Conservation (phyloP, 345 rosid genomes). For the Populus nigra region DNA sequence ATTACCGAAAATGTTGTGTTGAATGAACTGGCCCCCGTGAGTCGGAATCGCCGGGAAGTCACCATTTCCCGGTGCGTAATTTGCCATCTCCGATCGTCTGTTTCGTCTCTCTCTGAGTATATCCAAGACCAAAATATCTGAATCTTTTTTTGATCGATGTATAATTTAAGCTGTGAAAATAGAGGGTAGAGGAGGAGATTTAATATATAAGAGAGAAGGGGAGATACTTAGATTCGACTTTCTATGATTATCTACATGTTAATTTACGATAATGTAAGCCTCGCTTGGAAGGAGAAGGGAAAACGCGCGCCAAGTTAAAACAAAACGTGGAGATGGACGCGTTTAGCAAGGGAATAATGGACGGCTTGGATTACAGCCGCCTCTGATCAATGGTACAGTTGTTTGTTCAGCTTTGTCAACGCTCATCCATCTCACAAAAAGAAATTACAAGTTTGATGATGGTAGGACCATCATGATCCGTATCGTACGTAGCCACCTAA, state of each 20-base stretch:
- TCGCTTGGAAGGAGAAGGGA: conserved; percentile 48
- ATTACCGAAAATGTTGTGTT: conserved; percentile 80
- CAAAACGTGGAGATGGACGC: background rate
- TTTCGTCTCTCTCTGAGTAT: background rate
- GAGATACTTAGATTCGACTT: background rate
- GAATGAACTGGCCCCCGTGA: conserved; percentile 67
- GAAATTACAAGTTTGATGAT: background rate
- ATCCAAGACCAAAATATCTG: background rate
- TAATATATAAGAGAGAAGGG: background rate
- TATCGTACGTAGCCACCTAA: background rate
- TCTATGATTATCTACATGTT: background rate
- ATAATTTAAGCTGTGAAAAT: background rate
- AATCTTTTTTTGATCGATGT: background rate
- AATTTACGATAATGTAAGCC: background rate
- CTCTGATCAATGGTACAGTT: conserved; percentile 8
- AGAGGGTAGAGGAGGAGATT: background rate
- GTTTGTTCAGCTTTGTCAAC: background rate
- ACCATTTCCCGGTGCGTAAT: conserved; percentile 24
- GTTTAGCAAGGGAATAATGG: background rate
- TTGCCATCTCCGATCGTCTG: conserved; percentile 31
- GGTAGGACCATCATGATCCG: background rate
- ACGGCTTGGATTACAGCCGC: conserved; percentile 30
- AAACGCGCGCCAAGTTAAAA: conserved; percentile 33
- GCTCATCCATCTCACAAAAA: background rate
- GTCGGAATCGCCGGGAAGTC: conserved; percentile 74